Evolutionary conservation across 768 basidiomycete species (phyloP), one percentile per base, ranked within the genome.

Genomic region (Termitomyces sp.): DNA sequence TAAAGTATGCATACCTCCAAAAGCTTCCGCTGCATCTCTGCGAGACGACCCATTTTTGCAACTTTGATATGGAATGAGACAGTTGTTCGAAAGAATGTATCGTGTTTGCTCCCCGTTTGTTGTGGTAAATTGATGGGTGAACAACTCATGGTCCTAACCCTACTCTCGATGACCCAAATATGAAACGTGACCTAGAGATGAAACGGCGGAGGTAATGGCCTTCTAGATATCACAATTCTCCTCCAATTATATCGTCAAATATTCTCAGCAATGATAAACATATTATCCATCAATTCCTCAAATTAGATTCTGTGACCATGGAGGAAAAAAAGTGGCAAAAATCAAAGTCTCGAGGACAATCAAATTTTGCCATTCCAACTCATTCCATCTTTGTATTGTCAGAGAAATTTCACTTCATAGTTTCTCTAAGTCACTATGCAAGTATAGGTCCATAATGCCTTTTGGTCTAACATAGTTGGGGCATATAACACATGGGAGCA

Each of bases 21-120:
- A 74, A 98, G 91, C 89, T 93, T 97, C 64, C 95, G 86, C 78
- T 98, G 95, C 92, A 94, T 93, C 74, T 98, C 95, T 60, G 95
- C 95, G 58, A 98, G 84, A 50, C 93, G 84, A 67, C 95, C 95
- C 95, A 98, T 98, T 27, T 66, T 81, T 72, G 39, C 46, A 50
- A 57, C 39, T 18, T n/a, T 47, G 54, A 42, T 27, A 27, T 58
- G 50, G 45, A 58, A 44, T 34, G 22, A 39, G 9, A 56, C 41
- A 12, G 63, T 69, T 51, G 53, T 60, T 45, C 39, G 20, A 63
- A 58, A 58, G 54, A 52, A 45, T 57, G 55, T 33, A 16, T 41
- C 36, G 55, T 65, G 54, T 68, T 69, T 69, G 63, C 42, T 58
- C 45, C 16, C n/a, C n/a, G n/a, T 18, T 37, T 34, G 34, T 24